These are phyloP conservation scores for Xanthoceras sorbifolium DNA, from an alignment of 345 rosid species.

Conservation along the genomic window DNA sequence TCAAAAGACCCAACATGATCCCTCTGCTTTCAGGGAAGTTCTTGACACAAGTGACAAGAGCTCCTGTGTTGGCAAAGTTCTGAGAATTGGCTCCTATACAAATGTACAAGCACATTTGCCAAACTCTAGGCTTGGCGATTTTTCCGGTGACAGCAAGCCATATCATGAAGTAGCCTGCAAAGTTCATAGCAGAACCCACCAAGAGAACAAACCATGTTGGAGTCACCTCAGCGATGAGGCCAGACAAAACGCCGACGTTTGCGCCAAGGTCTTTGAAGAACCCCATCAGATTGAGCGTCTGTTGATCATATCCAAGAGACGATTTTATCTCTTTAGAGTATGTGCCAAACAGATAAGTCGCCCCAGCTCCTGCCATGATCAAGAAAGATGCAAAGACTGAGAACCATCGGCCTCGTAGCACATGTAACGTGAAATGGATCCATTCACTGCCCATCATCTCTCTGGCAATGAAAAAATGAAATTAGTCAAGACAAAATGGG, in stretches of 20 bases:
- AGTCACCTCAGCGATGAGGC: slow-evolving; percentile 80
- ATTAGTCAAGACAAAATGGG: neutral
- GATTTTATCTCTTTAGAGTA: slow-evolving; percentile 81
- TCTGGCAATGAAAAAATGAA: neutral
- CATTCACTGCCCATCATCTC: slow-evolving; percentile 20
- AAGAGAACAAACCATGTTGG: slow-evolving; percentile 90
- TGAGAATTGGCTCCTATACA: slow-evolving; percentile 86
- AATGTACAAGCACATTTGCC: slow-evolving; percentile 87
- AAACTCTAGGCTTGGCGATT: slow-evolving; percentile 65
- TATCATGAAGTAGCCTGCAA: slow-evolving; percentile 80
- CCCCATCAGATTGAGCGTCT: slow-evolving; percentile 76
- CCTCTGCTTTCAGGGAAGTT: slow-evolving; percentile 92
- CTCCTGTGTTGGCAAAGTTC: slow-evolving; percentile 85
- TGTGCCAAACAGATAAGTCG: slow-evolving; percentile 77
- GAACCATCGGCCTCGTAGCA: slow-evolving; percentile 78
- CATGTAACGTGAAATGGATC: slow-evolving; percentile 43
- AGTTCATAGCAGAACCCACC: slow-evolving; percentile 80
- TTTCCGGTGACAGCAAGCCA: slow-evolving; percentile 70
- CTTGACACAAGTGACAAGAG: slow-evolving; percentile 80
- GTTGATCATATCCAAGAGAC: slow-evolving; percentile 76
- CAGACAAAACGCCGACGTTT: slow-evolving; percentile 73
- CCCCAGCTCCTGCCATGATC: slow-evolving; percentile 91
- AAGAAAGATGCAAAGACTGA: slow-evolving; percentile 84
- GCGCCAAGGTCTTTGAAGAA: slow-evolving; percentile 92
- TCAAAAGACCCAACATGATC: slow-evolving; percentile 71